Base-by-base conservation (phyloP, 306 rosid species). In the Ammopiptanthus mongolicus region DNA sequence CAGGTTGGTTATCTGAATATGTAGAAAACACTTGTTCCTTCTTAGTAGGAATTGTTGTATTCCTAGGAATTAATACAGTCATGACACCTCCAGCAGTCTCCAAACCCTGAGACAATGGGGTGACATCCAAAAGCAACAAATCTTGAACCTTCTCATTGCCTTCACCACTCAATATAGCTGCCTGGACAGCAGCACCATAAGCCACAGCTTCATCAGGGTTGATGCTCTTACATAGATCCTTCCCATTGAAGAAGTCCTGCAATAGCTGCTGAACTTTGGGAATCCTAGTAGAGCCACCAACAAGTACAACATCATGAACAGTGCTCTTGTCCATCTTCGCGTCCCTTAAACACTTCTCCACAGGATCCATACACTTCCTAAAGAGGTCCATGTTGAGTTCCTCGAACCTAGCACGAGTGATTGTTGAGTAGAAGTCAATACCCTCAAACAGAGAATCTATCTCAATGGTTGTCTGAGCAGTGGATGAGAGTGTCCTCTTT, bases 211-310 rank as follows among this genome's bases (percentile, higher is more conserved):
- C 92, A 1, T 89, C 94, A 0, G 97, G 94, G 69, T 91, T 91
- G 34, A 91, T 91, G 63, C 94, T 91, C 79, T 88, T 91, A 56
- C 90, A 91, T 0, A 88, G 79, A 3, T 91, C 92, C 69, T 88
- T 88, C 5, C 94, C 97, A n/a, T 91, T 89, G 77, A 91, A 91
- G 73, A 91, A 91, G 34, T 89, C 95, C 66, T 91, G 97, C 85
- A 91, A 59, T 6, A 91, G 55, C 39, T 89, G 92, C 72, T 91
- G 95, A 11, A 89, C 97, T 21, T 89, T 89, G 0, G 92, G 97
- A 84, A 91, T 91, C 44, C 97, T 87, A 0, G 92, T 91, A 0
- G 97, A 91, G 33, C 97, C 97, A 36, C 97, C 95, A 1, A 91
- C 97, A 76, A 91, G 95, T 11, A 91, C 95, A 4, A 81, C 92